These are phyloP conservation scores for Metroxylon sagu DNA, from an alignment of 176 grass and related monocot genomes.

Conservation along the genomic window DNA sequence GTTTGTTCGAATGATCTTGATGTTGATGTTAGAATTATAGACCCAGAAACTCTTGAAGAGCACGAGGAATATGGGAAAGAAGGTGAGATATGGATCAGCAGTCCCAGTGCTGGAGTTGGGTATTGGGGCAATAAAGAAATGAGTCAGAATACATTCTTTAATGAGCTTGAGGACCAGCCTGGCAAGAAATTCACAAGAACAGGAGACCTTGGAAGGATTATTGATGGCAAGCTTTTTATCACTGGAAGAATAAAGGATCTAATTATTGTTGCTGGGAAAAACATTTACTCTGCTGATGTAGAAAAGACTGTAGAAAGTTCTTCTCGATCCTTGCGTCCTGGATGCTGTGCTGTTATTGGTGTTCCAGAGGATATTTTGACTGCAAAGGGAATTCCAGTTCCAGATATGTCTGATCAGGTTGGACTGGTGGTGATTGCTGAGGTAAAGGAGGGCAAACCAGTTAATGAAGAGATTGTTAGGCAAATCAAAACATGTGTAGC, in stretches of 20 bases:
- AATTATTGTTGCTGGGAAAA: conserved; percentile 72
- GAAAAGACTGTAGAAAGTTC: conserved; percentile 70
- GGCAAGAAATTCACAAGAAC: conserved; percentile 60
- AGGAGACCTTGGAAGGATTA: conserved; percentile 57
- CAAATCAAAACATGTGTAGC: conserved; percentile 49
- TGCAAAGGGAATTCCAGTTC: conserved; percentile 46
- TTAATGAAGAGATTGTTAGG: conserved; percentile 30
- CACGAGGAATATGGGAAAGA: conserved; percentile 41
- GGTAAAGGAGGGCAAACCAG: conserved; percentile 49
- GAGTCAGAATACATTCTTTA: conserved; percentile 64
- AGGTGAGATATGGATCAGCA: conserved; percentile 82
- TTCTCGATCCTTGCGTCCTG: conserved; percentile 44
- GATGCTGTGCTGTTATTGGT: conserved; percentile 67
- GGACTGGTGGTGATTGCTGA: conserved; percentile 69
- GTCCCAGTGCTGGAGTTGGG: conserved; percentile 61
- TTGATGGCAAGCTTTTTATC: conserved; percentile 59
- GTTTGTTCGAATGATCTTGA: conserved; percentile 31
- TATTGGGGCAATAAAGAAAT: conserved; percentile 51
- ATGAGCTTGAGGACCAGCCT: conserved; percentile 38
- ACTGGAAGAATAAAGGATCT: conserved; percentile 77
- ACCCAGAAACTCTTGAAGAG: conserved; percentile 38
- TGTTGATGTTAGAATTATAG: conserved; percentile 56
- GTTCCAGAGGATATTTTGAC: conserved; percentile 50
- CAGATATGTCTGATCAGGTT: conserved; percentile 63
- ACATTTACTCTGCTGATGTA: conserved; percentile 64